Conservation (phyloP, 768 basidiomycete genomes). For the Russula olivacea region DNA sequence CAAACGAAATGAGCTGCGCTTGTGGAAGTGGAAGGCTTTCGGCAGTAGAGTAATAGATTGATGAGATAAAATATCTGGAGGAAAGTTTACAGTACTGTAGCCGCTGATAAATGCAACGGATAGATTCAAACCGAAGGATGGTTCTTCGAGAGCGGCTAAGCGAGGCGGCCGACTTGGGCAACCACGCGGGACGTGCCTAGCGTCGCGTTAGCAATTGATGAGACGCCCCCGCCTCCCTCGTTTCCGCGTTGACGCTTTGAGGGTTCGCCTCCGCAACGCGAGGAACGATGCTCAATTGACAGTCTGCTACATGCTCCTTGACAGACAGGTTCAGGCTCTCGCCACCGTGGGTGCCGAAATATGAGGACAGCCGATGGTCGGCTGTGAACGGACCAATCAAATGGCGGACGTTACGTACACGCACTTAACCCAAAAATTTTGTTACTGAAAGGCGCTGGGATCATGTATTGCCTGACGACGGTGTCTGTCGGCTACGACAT, state of each 20-base stretch:
- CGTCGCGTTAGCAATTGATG: neutral
- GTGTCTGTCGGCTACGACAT: neutral
- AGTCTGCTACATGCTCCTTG: neutral
- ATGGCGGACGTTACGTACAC: constrained; percentile 3
- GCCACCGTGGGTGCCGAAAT: neutral
- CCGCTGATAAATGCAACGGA: neutral
- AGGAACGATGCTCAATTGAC: neutral
- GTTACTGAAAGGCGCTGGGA: neutral
- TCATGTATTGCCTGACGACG: constrained; percentile 8
- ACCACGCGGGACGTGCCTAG: neutral
- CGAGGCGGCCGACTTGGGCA: neutral
- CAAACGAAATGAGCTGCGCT: neutral
- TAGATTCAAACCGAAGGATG: neutral
- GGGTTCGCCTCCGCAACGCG: neutral
- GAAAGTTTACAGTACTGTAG: no score
- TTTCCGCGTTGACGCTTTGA: neutral
- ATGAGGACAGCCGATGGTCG: neutral
- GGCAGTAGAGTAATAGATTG: neutral
- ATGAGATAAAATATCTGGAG: neutral
- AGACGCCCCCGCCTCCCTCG: neutral
- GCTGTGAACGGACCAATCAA: constrained; percentile 15
- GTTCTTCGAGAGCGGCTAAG: neutral
- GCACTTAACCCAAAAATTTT: neutral
- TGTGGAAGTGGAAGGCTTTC: neutral
- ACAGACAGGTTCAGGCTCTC: neutral